These are phyloP conservation scores for Yamadazyma kitorensis DNA, from an alignment of 805 yeast genomes.

Conservation along the genomic window DNA sequence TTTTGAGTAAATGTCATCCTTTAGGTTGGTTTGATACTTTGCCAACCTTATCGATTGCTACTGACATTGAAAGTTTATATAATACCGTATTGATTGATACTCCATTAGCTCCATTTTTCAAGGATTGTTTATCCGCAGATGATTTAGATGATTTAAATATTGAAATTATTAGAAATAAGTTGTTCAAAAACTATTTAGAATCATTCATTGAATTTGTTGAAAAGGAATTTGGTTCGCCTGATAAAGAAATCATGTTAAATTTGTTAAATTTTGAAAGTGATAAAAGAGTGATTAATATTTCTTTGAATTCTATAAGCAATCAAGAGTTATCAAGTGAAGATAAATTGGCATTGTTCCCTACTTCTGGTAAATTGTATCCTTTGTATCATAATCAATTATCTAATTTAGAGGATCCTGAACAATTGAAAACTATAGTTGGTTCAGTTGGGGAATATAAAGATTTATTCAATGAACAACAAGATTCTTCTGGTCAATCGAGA, in stretches of 20 bases:
- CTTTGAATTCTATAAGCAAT: constrained; percentile 80
- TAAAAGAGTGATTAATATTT: constrained; percentile 87
- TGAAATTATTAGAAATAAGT: constrained; percentile 87
- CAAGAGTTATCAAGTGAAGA: constrained; percentile 76
- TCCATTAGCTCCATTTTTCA: constrained; percentile 95
- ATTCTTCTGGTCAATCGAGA: constrained; percentile 38
- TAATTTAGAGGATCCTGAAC: constrained; percentile 81
- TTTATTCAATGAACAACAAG: constrained; percentile 43
- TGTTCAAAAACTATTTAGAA: constrained; percentile 90
- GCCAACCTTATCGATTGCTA: constrained; percentile 92
- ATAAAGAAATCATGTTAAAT: constrained; percentile 74
- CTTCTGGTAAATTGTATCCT: constrained; percentile 78
- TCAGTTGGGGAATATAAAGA: constrained; percentile 64
- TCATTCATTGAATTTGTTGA: constrained; percentile 71
- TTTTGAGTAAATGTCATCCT: constrained; percentile 90
- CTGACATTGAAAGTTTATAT: constrained; percentile 91
- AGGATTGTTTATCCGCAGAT: constrained; percentile 80
- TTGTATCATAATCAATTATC: constrained; percentile 63
- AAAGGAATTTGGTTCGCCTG: constrained; percentile 65
- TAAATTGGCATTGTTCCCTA: constrained; percentile 70
- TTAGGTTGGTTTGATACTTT: constrained; percentile 98
- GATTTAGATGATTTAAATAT: constrained; percentile 94
- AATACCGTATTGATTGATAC: constrained; percentile 92
- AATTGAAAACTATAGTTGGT: constrained; percentile 63
- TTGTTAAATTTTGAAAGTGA: constrained; percentile 91